Percentiles rank a stretch among this genome's conserved stretches.
Evolutionary conservation across 352 stramenopile species (phyloP).

Genomic region (Thalassiosira sp.): DNA sequence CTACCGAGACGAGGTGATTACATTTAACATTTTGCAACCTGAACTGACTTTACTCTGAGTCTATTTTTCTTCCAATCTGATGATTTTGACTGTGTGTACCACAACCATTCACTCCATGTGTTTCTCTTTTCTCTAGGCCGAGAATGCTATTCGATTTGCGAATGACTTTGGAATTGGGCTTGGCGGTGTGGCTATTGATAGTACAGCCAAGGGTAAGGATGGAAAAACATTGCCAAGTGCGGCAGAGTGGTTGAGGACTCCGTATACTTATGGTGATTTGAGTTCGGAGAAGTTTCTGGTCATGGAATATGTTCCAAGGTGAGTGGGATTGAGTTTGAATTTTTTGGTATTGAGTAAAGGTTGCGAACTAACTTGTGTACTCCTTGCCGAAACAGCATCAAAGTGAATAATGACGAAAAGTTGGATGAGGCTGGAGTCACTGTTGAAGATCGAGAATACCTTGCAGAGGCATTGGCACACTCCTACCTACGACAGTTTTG

Average conservation of each 20-base stretch:
- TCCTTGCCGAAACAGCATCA: slow-evolving; percentile 81
- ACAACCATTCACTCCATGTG: no score
- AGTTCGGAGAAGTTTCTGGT: slow-evolving; percentile 90
- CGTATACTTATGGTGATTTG: slow-evolving; percentile 83
- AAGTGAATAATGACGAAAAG: slow-evolving; percentile 89
- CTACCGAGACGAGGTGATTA: slow-evolving; percentile 86
- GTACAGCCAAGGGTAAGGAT: slow-evolving; percentile 54
- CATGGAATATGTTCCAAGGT: slow-evolving; percentile 93
- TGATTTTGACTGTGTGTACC: no score
- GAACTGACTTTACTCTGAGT: no score
- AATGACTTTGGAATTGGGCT: slow-evolving; percentile 81
- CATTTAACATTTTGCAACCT: no score
- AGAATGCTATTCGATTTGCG: slow-evolving; percentile 82
- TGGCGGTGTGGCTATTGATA: slow-evolving; percentile 42
- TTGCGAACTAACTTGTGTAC: not conserved
- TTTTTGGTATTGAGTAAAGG: not conserved
- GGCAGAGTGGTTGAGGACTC: slow-evolving; percentile 82
- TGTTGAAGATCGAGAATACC: slow-evolving; percentile 81
- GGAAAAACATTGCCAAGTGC: slow-evolving; percentile 67
- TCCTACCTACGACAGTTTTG: slow-evolving; percentile 95
- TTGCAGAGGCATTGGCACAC: slow-evolving; percentile 89
- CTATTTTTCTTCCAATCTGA: no score
- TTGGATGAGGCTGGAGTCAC: slow-evolving; percentile 86
- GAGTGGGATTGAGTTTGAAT: not conserved
- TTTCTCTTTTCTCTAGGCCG: no score